Base-by-base conservation (phyloP, 2,329 filamentous ascomycete species). In the Beauveria scarabaeidicola region DNA sequence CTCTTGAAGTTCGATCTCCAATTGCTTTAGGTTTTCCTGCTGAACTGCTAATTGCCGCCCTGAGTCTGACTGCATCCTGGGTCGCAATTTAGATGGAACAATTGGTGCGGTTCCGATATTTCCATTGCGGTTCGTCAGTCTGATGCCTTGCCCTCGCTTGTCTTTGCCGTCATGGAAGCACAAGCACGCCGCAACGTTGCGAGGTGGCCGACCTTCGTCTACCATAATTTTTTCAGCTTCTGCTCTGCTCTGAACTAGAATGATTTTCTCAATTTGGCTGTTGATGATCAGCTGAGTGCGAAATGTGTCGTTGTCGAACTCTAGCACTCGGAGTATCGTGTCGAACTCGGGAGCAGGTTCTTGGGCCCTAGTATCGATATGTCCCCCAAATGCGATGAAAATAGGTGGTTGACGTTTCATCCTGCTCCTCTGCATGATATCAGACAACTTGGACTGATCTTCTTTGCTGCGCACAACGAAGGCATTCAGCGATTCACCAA, bases 231-330 rank as follows among this genome's bases (percentile, higher is more conserved):
- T 74, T 47, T 87, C 78, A 1, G 87, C 94, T 59, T 90, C 81
- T 1, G 78, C 72, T 29, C 89, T 78, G 32, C 87, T 78, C 59
- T 85, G 78, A 58, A 97, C 84, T 1, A 99, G 78, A 6, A 96
- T 83, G 8, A 87, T 84, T 70, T 97, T 92, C 63, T 99, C 94
- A 56, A 97, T 90, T 7, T 77, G 75, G 65, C 91, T 82, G 63
- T 86, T 87, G 69, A 97, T 94, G 67, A 99, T 87, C 51, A 97
- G 77, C 61, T 91, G 87, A 62, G 91, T 88, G 53, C 86, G 86
- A 21, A 97, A 87, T 47, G 89, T 74, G 21, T 89, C 82, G 64
- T 93, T 85, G 62, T 94, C 89, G 63, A 97, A 89, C 72, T 91
- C 87, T 56, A 99, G 78, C 1, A 90, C 84, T 54, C 90, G 83